Percentiles rank a stretch among this genome's conserved stretches.
Evolutionary conservation across 306 rosid genomes (phyloP).

Genomic region (Pachyrhizus erosus): DNA sequence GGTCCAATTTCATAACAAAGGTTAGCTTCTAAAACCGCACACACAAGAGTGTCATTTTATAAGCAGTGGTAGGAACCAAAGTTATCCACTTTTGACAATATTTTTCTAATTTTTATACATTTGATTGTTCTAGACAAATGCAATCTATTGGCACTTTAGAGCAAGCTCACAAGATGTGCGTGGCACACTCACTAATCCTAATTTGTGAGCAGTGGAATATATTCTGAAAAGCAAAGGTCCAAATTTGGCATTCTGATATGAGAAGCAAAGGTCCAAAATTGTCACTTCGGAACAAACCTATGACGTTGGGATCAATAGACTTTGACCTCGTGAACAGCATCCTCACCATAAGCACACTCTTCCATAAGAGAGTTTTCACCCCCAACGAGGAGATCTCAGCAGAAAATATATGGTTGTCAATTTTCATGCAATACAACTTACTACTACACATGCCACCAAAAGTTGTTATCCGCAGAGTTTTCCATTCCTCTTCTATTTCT

Average conservation of each 20-base stretch:
- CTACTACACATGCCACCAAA: background rate
- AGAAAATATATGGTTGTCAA: background rate
- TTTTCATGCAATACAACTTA: background rate
- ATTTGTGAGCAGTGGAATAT: constrained; percentile 36
- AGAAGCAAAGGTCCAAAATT: constrained; percentile 34
- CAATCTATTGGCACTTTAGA: background rate
- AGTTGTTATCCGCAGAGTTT: background rate
- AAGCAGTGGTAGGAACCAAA: background rate
- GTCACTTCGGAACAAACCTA: constrained; percentile 7
- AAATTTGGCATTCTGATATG: constrained; percentile 24
- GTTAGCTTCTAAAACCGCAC: background rate
- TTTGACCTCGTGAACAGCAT: constrained; percentile 19
- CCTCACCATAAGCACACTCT: background rate
- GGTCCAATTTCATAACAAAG: background rate
- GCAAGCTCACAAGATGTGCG: background rate
- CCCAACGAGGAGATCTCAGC: background rate
- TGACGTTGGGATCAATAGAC: constrained; percentile 1
- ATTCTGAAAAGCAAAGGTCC: constrained; percentile 41
- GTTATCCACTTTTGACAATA: background rate
- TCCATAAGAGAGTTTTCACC: background rate
- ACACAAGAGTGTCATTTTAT: constrained; percentile 10
- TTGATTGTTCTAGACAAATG: constrained; percentile 15
- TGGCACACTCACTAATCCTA: constrained; percentile 11
- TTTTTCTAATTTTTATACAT: background rate
- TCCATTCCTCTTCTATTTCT: background rate